These are phyloP conservation scores for Cucurbita ficifolia DNA, from an alignment of 306 rosid genomes.

Conservation along the genomic window DNA sequence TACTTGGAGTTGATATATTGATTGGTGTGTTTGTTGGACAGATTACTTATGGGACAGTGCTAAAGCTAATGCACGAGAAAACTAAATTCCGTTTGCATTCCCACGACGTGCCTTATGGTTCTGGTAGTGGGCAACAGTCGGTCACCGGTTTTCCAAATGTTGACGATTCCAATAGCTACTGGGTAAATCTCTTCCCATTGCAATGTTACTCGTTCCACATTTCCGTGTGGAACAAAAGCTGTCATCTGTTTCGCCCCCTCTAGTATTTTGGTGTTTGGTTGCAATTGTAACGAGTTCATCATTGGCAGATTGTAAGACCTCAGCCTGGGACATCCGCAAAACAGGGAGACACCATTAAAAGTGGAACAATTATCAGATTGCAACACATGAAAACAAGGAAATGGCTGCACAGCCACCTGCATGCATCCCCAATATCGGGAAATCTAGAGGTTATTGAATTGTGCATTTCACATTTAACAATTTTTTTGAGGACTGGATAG, in stretches of 20 bases:
- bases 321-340: conserved; percentile 48
- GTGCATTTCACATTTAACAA: background rate
- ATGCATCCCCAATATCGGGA: conserved; percentile 85
- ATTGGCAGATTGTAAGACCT: conserved; percentile 67
- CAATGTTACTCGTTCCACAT: background rate
- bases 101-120: conserved; percentile 96
- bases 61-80: conserved; percentile 91
- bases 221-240: background rate
- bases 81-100: conserved; percentile 85
- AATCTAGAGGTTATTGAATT: conserved; percentile 49
- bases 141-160: conserved; percentile 81
- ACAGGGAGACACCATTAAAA: conserved; percentile 72
- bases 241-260: background rate
- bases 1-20: background rate
- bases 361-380: conserved; percentile 73
- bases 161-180: conserved; percentile 89
- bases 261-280: background rate
- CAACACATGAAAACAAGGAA: conserved; percentile 96
- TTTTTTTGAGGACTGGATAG: background rate
- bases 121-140: conserved; percentile 99
- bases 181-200: conserved; percentile 36
- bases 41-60: conserved; percentile 69
- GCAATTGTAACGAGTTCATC: background rate
- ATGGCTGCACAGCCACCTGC: conserved; percentile 98
- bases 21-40: conserved; percentile 15